Evolutionary conservation across 2,329 filamentous ascomycete genomes (phyloP), one percentile per base, ranked within the genome.

Genomic region (Orbilia ellipsospora): DNA sequence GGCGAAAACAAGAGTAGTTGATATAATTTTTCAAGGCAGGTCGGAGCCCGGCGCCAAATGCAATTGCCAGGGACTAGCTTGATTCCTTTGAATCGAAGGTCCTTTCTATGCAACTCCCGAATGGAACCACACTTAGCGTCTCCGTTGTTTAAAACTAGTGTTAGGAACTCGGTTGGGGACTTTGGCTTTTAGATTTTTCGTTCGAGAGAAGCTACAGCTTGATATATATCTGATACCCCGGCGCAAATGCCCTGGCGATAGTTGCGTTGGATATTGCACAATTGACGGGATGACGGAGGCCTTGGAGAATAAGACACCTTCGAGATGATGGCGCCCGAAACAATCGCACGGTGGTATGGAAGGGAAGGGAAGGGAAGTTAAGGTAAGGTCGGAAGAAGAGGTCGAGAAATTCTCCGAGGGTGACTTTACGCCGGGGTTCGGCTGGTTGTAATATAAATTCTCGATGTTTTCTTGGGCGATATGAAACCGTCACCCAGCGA

Each of bases 21-120:
- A 62, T 70, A 56, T 56, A 28, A 62, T 70, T 69, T 20, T 70
- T 70, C 66, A n/a, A 63, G 66, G 66, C 60, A 70, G 66, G 66
- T 70, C 60, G 45, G 20, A 45, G 56, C 48, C 44, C 60, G 50
- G 62, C 28, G 59, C 63, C 55, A 28, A 54, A 73, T 74, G 63
- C 57, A 68, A 63, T 15, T 63, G 40, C 42, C 57, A 74, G 57
- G 62, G 63, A 64, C 55, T 16, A 48, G 50, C 50, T 66, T 59
- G 56, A 52, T 31, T 61, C 36, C 28, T 23, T 59, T 74, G 45
- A 36, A 36, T 36, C 31, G 31, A 40, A 63, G 59, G 65, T 74
- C 45, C 59, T 45, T 36, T 36, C 54, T 74, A 74, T 74, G 59
- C 57, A 74, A 74, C 70, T 74, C 52, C 70, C 70, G 70, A 66